A percentile compares a stretch with the other conserved stretches of the same genome.
Evolutionary conservation across 2,329 filamentous ascomycete genomes (phyloP).

Genomic region (Penicillium italicum): DNA sequence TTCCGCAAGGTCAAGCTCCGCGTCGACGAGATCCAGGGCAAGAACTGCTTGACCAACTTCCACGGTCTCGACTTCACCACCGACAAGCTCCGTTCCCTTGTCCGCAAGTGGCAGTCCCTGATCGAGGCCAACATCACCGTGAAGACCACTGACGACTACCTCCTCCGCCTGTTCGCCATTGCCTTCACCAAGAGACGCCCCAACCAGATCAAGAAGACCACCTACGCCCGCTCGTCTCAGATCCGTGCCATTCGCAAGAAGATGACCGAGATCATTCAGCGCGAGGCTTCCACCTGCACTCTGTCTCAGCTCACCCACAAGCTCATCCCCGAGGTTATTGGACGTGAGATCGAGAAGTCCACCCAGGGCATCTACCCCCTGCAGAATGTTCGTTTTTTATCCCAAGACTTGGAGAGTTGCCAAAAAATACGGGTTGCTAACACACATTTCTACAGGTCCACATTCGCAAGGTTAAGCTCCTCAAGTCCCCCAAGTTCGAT

Average conservation of each 20-base stretch:
- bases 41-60: slow-evolving; percentile 99
- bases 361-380: slow-evolving; percentile 99
- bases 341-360: slow-evolving; percentile 99
- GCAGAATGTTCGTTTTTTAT: slow-evolving; percentile 73
- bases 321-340: slow-evolving; percentile 98
- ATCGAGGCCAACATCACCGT: slow-evolving; percentile 99
- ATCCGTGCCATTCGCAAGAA: slow-evolving; percentile 98
- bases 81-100: slow-evolving; percentile 98
- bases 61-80: slow-evolving; percentile 99
- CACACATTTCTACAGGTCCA: slow-evolving; percentile 66
- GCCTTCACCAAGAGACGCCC: slow-evolving; percentile 98
- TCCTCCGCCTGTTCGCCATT: slow-evolving; percentile 97
- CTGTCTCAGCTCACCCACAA: slow-evolving; percentile 96
- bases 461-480: slow-evolving; percentile 99
- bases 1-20: slow-evolving; percentile 99
- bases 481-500: slow-evolving; percentile 99
- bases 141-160: slow-evolving; percentile 99
- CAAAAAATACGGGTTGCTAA: slow-evolving; percentile 30
- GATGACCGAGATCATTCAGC: slow-evolving; percentile 99
- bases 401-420: neutral
- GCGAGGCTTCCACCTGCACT: slow-evolving; percentile 91
- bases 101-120: slow-evolving; percentile 99
- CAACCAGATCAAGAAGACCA: slow-evolving; percentile 99
- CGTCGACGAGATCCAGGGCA: slow-evolving; percentile 98
- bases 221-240: slow-evolving; percentile 94